A percentile compares a stretch with the other conserved stretches of the same genome.
These are phyloP conservation scores for Earliella scabrosa DNA, from an alignment of 1,284 basidiomycete species.

Conservation along the genomic window DNA sequence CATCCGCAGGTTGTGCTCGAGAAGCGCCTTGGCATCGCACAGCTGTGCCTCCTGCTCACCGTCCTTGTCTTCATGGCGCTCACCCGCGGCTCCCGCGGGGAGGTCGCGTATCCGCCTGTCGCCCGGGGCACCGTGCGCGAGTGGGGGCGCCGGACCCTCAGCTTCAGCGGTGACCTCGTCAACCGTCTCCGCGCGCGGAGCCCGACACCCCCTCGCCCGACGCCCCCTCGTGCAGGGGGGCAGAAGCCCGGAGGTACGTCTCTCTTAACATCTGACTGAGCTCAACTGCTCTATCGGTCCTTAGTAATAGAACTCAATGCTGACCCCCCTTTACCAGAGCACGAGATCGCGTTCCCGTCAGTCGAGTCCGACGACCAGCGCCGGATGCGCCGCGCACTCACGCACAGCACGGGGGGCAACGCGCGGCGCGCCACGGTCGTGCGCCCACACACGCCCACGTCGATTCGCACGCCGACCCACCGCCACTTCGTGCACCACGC, in stretches of 20 bases:
- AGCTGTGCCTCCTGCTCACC: constrained; percentile 77
- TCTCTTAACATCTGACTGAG: not conserved
- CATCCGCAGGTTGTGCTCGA: constrained; percentile 71
- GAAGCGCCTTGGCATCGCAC: constrained; percentile 83
- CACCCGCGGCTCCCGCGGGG: constrained; percentile 75
- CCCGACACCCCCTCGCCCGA: constrained; percentile 32
- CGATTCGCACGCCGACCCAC: constrained; percentile 24
- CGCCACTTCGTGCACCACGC: constrained; percentile 25
- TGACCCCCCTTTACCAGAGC: constrained; percentile 2
- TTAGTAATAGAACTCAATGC: not conserved
- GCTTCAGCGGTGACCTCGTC: constrained; percentile 58
- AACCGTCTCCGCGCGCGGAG: constrained; percentile 46
- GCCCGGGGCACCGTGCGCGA: constrained; percentile 44
- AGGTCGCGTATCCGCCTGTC: constrained; percentile 33
- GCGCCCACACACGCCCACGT: constrained; percentile 34
- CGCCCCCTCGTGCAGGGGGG: constrained; percentile 16
- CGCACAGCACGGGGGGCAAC: constrained; percentile 14
- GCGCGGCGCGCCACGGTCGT: not conserved
- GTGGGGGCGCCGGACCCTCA: constrained; percentile 59
- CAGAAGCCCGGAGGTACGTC: constrained; percentile 14
- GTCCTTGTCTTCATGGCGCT: constrained; percentile 85
- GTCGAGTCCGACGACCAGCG: constrained; percentile 20
- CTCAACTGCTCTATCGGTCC: not conserved
- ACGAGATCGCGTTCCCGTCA: constrained; percentile 29
- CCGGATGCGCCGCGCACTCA: constrained; percentile 19